Evolutionary conservation across 352 stramenopile species (phyloP), one percentile per base, ranked within the genome.

Genomic region (Phytophthora ramorum): DNA sequence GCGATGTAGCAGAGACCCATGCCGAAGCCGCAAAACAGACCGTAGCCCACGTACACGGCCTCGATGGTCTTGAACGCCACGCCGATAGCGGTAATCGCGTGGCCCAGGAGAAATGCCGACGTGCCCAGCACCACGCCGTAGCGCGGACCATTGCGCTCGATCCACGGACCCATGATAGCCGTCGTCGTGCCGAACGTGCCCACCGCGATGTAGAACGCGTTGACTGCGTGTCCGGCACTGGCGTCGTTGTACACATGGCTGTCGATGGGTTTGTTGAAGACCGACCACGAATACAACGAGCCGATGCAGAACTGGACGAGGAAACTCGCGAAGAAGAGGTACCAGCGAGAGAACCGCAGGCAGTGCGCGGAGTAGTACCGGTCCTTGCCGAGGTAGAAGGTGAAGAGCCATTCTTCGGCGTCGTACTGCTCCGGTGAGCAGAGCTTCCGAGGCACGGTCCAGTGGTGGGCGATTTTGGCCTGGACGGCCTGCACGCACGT

Each of bases 1-100:
- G 81, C 85, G 47, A 92, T 90, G 71, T 92, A 92, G 75, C 79
- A 86, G 1, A 92, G 70, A 24, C 83, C 83, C 59, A 83, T 81
- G n/a, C 83, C 83, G 40, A 90, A 89, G 26, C 83, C 83, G 14
- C 65, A 73, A 40, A 89, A 78, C n/a, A 92, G 4, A 20, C 82
- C 83, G 52, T 92, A 92, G 19, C 83, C 82, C 50, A 92, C 52
- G 62, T 83, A 87, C 3, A 90, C 58, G 14, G 75, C 75, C 6
- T 55, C 52, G 19, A 90, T 86, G 1, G 56, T 45, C 45, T 89
- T 78, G 52, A 66, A 71, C 26, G 76, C 62, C 12, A 92, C 63
- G 26, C 74, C 80, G 34, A 89, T 76, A 12, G 75, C 74, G 9
- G 56, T 59, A 30, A 90, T 74, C 24, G 83, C 50, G 35, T 87